A percentile compares a stretch with the other conserved stretches of the same genome.
phyloP scores from a whole-genome alignment of 1,284 basidiomycete species.

The Cerrena zonata region DNA sequence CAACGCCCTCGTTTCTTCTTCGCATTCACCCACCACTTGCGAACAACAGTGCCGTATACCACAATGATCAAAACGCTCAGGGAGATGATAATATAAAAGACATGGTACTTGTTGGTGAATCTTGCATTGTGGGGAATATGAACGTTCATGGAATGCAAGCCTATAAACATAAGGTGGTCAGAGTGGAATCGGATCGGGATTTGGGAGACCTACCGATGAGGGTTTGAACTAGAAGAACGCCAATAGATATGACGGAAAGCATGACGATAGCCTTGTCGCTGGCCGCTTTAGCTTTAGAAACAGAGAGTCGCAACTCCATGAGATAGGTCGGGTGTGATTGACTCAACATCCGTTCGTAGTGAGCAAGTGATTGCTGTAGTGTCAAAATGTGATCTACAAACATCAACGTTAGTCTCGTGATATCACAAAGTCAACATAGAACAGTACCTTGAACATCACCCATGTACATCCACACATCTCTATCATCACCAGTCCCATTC shows the following conservation, averaged over 20 bases:
- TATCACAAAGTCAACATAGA: background rate
- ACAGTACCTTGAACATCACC: slow-evolving; percentile 83
- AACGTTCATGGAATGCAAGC: slow-evolving; percentile 47
- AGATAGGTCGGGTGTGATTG: slow-evolving; percentile 86
- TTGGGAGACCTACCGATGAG: slow-evolving; percentile 47
- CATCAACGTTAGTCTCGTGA: slow-evolving; percentile 1
- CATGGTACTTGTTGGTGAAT: slow-evolving; percentile 25
- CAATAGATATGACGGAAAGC: slow-evolving; percentile 64
- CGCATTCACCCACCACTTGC: slow-evolving; percentile 55
- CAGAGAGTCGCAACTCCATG: slow-evolving; percentile 65
- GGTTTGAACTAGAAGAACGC: slow-evolving; percentile 65
- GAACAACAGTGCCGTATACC: slow-evolving; percentile 38
- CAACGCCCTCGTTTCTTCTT: slow-evolving; percentile 30
- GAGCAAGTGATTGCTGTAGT: slow-evolving; percentile 78
- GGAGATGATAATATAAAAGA: slow-evolving; percentile 47
- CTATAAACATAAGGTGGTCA: slow-evolving; percentile 32
- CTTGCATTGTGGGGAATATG: slow-evolving; percentile 18
- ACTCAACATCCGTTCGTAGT: slow-evolving; percentile 84
- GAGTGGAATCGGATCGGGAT: background rate
- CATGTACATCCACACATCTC: slow-evolving; percentile 82
- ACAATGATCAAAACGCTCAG: slow-evolving; percentile 35
- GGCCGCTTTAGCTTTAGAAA: slow-evolving; percentile 55
- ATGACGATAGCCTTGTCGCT: slow-evolving; percentile 65
- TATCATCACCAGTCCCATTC: slow-evolving; percentile 38
- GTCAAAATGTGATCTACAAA: slow-evolving; percentile 82